Conservation (phyloP, 2,329 filamentous ascomycete species). For the Colletotrichum viniferum region DNA sequence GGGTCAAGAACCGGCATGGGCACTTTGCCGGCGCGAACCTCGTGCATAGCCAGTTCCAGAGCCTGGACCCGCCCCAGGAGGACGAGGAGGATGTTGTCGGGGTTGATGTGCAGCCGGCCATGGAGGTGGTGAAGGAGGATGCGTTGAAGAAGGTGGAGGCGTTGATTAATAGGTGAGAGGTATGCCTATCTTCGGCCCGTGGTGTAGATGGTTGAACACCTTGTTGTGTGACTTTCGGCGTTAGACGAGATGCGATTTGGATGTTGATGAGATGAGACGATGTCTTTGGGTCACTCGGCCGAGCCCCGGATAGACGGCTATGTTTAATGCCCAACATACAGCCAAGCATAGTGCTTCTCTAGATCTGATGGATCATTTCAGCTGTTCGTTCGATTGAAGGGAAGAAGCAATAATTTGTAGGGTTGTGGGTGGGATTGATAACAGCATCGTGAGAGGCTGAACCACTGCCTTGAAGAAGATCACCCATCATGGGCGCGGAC, state of each 20-base stretch:
- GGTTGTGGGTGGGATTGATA: not conserved
- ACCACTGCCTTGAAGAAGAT: not conserved
- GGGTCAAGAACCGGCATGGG: conserved; percentile 65
- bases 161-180: not conserved
- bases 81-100: conserved; percentile 60
- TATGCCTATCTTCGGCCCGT: not conserved
- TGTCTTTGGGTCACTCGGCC: not conserved
- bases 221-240: not conserved
- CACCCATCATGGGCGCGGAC: not conserved
- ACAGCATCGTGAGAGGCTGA: not conserved
- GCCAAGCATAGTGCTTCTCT: not conserved
- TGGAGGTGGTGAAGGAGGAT: conserved; percentile 48
- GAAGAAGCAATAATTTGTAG: not conserved
- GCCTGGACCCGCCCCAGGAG: conserved; percentile 66
- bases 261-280: not conserved
- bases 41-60: conserved; percentile 74
- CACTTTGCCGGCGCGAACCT: conserved; percentile 80
- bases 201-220: not conserved
- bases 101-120: conserved; percentile 50
- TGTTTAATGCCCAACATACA: not conserved
- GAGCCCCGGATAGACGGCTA: not conserved
- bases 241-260: not conserved
- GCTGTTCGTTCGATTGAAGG: not conserved
- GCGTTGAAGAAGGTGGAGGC: conserved; percentile 33
- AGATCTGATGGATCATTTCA: not conserved